These are phyloP conservation scores for Aspergillus latus DNA, from an alignment of 2,329 filamentous ascomycete genomes.

Conservation along the genomic window DNA sequence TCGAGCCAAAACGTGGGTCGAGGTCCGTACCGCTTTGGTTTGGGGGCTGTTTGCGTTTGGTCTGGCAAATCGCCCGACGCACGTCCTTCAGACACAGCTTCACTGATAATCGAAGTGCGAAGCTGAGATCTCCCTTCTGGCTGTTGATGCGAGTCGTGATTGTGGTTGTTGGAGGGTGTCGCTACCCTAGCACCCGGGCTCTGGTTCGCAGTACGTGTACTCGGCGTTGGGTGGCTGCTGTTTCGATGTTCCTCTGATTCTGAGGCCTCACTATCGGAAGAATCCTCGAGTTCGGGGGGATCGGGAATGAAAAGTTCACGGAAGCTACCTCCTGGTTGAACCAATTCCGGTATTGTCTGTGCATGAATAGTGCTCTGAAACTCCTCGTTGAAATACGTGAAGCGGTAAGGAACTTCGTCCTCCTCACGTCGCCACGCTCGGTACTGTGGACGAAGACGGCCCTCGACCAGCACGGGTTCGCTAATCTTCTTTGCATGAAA, in stretches of 20 bases:
- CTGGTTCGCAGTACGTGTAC: conserved; percentile 6
- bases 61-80: conserved; percentile 24
- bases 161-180: conserved; percentile 16
- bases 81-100: conserved; percentile 33
- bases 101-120: conserved; percentile 38
- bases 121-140: conserved; percentile 25
- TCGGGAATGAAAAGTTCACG: conserved; percentile 88
- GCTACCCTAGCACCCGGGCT: conserved; percentile 5
- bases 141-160: conserved; percentile 11
- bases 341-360: conserved; percentile 87
- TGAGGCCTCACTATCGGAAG: conserved; percentile 64
- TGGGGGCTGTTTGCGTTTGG: conserved; percentile 23
- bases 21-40: conserved; percentile 65
- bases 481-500: conserved; percentile 86
- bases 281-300: conserved; percentile 71
- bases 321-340: conserved; percentile 82
- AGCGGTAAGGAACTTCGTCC: conserved; percentile 88
- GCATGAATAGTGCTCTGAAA: conserved; percentile 95
- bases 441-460: conserved; percentile 77
- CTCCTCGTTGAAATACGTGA: conserved; percentile 98
- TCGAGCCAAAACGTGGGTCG: conserved; percentile 97
- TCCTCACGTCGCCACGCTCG: conserved; percentile 81
- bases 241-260: conserved; percentile 29
- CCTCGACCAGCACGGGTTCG: conserved; percentile 89
- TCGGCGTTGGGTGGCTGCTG: conserved; percentile 19